Evolutionary conservation across 108 stramenopile species (phyloP).

Genomic region (Skeletonema menzelii): DNA sequence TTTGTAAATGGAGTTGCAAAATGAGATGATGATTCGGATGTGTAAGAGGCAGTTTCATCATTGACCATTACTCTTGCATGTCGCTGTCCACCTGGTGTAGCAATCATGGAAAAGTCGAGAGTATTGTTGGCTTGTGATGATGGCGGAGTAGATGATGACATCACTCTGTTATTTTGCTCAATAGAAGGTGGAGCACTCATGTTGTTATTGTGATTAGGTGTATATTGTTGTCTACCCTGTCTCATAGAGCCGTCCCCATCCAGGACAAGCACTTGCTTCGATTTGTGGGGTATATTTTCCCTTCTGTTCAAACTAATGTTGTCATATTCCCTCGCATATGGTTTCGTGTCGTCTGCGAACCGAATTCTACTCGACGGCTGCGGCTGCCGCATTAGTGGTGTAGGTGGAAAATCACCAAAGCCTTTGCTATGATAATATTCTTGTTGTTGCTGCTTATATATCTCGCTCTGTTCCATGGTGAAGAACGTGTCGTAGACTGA

Average conservation of each 20-base stretch:
- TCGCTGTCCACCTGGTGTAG: conserved; percentile 30
- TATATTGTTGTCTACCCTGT: background rate
- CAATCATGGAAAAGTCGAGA: conserved; percentile 49
- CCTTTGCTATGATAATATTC: background rate
- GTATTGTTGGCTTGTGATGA: conserved; percentile 1
- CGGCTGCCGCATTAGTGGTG: conserved; percentile 21
- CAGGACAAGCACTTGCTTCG: conserved; percentile 21
- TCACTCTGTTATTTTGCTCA: background rate
- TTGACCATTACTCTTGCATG: conserved; percentile 4
- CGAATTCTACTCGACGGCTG: conserved; percentile 19
- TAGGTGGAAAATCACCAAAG: conserved; percentile 31
- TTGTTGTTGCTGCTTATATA: background rate
- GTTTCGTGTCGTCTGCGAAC: conserved; percentile 31
- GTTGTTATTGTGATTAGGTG: background rate
- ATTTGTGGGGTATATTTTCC: background rate
- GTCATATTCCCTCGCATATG: background rate
- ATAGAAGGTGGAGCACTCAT: background rate
- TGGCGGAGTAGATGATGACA: background rate
- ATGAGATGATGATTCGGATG: conserved; percentile 18
- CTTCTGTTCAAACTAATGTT: background rate
- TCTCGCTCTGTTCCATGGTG: background rate
- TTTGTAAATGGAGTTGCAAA: conserved; percentile 38
- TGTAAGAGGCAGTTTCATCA: background rate
- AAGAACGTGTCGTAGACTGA: background rate
- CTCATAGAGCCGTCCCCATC: background rate